Base-by-base conservation (phyloP, 2,329 filamentous ascomycete genomes). In the Rosellinia necatrix region DNA sequence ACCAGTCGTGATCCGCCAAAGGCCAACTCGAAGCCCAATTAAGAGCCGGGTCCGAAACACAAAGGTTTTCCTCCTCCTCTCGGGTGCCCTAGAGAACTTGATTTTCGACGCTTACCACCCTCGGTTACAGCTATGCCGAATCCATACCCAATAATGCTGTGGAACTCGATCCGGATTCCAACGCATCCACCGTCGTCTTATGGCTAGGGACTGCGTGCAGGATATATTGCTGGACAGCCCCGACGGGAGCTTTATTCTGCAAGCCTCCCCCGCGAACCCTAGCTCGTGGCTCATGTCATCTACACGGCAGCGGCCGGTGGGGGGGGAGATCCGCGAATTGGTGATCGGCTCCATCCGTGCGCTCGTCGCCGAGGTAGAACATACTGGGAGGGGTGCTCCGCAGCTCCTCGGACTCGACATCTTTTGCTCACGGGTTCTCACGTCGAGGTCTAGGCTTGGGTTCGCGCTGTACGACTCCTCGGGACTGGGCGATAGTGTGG, bases 401-500 rank as follows among this genome's bases (percentile, higher is more conserved):
- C 58, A 54, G 5, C 42, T 68, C 4, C 60, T 65, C 21, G 66
- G 65, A 49, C 49, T 69, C 0, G 64, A 67, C 3, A 53, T 67
- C n/a, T 59, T n/a, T 61, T 7, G 54, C 58, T 6, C 25, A 53
- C 3, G 53, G n/a, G 60, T 8, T 40, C 53, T 17, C 59, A 61
- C 3, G 49, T 42, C 32, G 63, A 67, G 53, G 66, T 65, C 1
- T 60, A 68, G 38, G 64, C 61, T 12, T 69, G 66, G 66, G 66
- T 67, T n/a, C 9, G 25, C 49, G 22, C 60, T 69, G 3, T 68
- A 63, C 58, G 59, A 66, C 12, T 69, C 67, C 50, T 27, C 67
- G 25, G 66, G 66, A 2, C 49, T 69, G 32, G 66, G 66, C 2
- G 67, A 69, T 32, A 69, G 66, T 24, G 56, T 64, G 22, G 66